These are phyloP conservation scores for Fomitopsis betulina DNA, from an alignment of 1,284 basidiomycete genomes.

Conservation along the genomic window DNA sequence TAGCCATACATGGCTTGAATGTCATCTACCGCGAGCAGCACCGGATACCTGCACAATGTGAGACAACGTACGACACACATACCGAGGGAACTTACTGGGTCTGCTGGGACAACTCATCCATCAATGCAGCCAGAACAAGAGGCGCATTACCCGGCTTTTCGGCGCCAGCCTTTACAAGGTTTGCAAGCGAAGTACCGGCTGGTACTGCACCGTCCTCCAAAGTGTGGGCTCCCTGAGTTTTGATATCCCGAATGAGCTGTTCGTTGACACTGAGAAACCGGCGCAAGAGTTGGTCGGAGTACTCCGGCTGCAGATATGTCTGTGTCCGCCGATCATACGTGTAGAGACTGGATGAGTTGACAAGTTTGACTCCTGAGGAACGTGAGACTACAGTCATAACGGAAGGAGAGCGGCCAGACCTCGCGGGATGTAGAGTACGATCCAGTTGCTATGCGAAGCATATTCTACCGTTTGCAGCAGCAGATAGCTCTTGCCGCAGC, in stretches of 20 bases:
- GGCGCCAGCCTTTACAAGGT: constrained; percentile 57
- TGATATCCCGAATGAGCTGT: constrained; percentile 35
- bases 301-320: constrained; percentile 76
- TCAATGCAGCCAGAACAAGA: constrained; percentile 57
- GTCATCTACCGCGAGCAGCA: constrained; percentile 86
- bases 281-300: constrained; percentile 55
- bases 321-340: constrained; percentile 72
- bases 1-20: constrained; percentile 80
- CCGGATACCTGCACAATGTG: constrained; percentile 46
- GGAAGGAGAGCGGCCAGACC: constrained; percentile 36
- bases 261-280: constrained; percentile 55
- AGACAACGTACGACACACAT: background rate
- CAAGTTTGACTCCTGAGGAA: constrained; percentile 57
- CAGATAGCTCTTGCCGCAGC: constrained; percentile 82
- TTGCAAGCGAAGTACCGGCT: constrained; percentile 46
- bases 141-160: constrained; percentile 56
- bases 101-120: constrained; percentile 68
- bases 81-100: constrained; percentile 43
- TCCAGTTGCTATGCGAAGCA: constrained; percentile 67
- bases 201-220: constrained; percentile 46
- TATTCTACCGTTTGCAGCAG: constrained; percentile 81
- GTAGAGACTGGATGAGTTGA: constrained; percentile 77
- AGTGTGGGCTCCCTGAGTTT: constrained; percentile 35
- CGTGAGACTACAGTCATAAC: background rate
- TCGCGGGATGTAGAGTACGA: constrained; percentile 87